Conservation (phyloP, 345 rosid species). For the Camelina sativa region DNA sequence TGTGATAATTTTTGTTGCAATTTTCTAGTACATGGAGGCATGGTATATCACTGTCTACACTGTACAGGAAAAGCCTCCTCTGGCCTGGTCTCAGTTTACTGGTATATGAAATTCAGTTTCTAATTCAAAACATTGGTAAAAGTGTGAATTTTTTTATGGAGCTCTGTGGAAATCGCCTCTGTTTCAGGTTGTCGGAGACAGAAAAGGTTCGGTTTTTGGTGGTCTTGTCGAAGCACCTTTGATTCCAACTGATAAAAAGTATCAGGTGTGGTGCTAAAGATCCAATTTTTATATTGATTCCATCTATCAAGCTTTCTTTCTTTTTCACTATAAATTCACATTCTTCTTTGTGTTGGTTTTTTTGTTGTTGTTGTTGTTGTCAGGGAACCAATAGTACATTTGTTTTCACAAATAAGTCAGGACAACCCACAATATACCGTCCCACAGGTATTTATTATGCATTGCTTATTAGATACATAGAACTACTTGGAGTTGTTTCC, state of each 20-base stretch:
- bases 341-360: conserved; percentile 12
- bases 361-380: conserved; percentile 30
- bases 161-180: background rate
- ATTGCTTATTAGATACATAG: background rate
- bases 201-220: conserved; percentile 91
- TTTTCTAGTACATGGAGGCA: conserved; percentile 93
- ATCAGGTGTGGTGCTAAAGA: conserved; percentile 63
- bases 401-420: conserved; percentile 82
- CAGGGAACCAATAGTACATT: conserved; percentile 93
- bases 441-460: conserved; percentile 68
- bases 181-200: conserved; percentile 86
- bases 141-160: background rate
- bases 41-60: conserved; percentile 88
- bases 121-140: conserved; percentile 13
- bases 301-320: background rate
- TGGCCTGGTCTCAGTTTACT: conserved; percentile 96
- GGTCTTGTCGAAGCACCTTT: conserved; percentile 95
- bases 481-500: conserved; percentile 10
- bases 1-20: conserved; percentile 21
- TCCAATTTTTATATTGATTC: conserved; percentile 28
- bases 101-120: conserved; percentile 48
- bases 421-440: conserved; percentile 65
- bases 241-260: conserved; percentile 73
- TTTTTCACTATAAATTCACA: background rate
- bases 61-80: conserved; percentile 90